These are phyloP conservation scores for Gillenia trifoliata DNA, from an alignment of 306 rosid species.

Conservation along the genomic window DNA sequence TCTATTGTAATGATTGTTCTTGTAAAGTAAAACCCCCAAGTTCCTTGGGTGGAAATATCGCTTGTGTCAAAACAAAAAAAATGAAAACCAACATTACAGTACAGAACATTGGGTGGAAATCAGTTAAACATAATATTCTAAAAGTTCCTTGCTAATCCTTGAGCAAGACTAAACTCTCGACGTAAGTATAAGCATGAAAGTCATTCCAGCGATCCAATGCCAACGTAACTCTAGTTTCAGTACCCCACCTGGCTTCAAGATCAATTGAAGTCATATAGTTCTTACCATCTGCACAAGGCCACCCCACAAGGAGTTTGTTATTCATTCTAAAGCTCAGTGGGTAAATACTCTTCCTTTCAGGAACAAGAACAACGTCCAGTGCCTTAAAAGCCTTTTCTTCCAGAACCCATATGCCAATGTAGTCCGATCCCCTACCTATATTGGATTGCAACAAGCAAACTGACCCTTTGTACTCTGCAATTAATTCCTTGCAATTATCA, in stretches of 20 bases:
- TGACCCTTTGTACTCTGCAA: not conserved
- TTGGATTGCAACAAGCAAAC: not conserved
- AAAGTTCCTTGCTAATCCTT: not conserved
- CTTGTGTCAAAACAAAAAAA: not conserved
- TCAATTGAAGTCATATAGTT: not conserved
- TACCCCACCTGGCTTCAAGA: not conserved
- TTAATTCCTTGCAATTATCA: not conserved
- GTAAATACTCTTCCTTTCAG: not conserved
- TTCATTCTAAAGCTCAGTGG: not conserved
- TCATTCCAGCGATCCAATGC: not conserved
- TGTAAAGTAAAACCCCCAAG: too few relatives aligned
- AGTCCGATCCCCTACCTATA: not conserved
- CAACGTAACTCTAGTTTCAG: not conserved
- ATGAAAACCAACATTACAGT: not conserved
- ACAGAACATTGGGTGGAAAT: not conserved
- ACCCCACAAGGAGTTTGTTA: not conserved
- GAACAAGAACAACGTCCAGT: not conserved
- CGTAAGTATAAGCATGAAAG: not conserved
- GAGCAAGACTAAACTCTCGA: not conserved
- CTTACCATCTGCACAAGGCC: not conserved
- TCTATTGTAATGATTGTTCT: too few relatives aligned
- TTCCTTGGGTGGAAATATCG: too few relatives aligned
- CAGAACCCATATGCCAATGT: not conserved
- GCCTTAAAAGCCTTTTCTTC: not conserved
- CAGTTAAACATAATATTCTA: not conserved